These are phyloP conservation scores for Lunularia cruciata DNA, from an alignment of 225 moss, liverwort and hornwort species.

Conservation along the genomic window DNA sequence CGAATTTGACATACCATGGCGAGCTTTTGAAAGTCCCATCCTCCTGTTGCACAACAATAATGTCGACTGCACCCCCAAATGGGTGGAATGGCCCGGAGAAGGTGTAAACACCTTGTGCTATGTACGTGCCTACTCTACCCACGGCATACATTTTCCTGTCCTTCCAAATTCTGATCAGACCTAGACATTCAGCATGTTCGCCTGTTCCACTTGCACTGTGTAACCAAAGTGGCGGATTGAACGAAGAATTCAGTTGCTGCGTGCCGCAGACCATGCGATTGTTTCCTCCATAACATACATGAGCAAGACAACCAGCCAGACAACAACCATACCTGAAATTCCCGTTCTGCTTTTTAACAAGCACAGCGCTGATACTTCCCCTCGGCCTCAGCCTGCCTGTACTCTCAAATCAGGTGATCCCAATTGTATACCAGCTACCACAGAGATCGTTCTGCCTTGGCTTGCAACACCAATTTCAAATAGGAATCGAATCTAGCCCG, in stretches of 20 bases:
- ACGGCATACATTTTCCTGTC: slow-evolving; percentile 63
- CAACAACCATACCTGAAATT: background rate
- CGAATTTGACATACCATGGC: slow-evolving; percentile 99
- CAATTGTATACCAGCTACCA: background rate
- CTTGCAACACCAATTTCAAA: background rate
- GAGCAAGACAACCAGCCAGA: background rate
- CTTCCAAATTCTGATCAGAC: slow-evolving; percentile 23
- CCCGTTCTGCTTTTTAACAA: too few species aligned
- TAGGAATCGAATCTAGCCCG: background rate
- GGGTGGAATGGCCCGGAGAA: slow-evolving; percentile 93
- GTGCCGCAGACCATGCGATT: background rate
- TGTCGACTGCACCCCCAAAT: slow-evolving; percentile 96
- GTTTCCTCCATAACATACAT: background rate
- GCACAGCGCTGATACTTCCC: too few species aligned
- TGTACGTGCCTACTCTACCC: slow-evolving; percentile 61
- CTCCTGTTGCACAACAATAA: slow-evolving; percentile 91
- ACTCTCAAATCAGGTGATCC: background rate
- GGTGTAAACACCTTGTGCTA: slow-evolving; percentile 82
- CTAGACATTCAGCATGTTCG: slow-evolving; percentile 34
- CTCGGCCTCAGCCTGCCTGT: too few species aligned
- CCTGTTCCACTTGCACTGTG: background rate
- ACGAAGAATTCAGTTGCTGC: background rate
- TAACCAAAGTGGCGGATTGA: background rate
- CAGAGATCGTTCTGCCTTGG: background rate
- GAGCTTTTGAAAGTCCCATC: slow-evolving; percentile 97